Percentiles rank a stretch among this genome's conserved stretches.
These are phyloP conservation scores for Bidens hawaiensis DNA, from an alignment of 140 eudicot species.

Conservation along the genomic window DNA sequence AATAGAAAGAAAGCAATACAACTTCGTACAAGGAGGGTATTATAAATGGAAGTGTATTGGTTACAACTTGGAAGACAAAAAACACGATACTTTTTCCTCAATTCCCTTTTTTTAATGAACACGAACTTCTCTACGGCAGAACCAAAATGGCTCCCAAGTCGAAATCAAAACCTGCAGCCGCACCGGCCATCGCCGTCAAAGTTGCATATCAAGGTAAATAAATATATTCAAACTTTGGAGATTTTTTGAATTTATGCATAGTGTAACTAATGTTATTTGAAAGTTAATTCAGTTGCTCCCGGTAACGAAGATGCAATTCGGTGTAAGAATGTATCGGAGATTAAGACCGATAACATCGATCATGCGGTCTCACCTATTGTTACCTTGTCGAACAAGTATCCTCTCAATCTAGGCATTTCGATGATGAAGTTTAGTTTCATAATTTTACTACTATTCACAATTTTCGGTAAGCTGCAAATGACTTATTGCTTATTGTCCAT, in stretches of 20 bases:
- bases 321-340: slow-evolving; percentile 69
- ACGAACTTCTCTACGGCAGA: too few species aligned
- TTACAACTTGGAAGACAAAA: too few species aligned
- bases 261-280: slow-evolving; percentile 21
- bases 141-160: slow-evolving; percentile 73
- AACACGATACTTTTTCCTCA: too few species aligned
- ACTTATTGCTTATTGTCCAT: too few species aligned
- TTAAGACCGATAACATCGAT: slow-evolving; percentile 61
- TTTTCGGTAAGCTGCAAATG: too few species aligned
- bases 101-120: too few species aligned
- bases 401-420: slow-evolving; percentile 49
- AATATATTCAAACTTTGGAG: not conserved
- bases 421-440: too few species aligned
- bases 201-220: slow-evolving; percentile 79
- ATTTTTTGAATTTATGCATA: not conserved
- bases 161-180: slow-evolving; percentile 47
- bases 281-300: slow-evolving; percentile 67
- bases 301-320: slow-evolving; percentile 86
- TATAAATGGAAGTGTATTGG: too few species aligned
- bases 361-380: slow-evolving; percentile 54
- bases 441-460: too few species aligned
- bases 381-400: slow-evolving; percentile 33
- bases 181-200: slow-evolving; percentile 47
- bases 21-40: too few species aligned
- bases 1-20: too few species aligned